These are phyloP conservation scores for Stachybotrys elegans DNA, from an alignment of 2,329 filamentous ascomycete genomes.

Conservation along the genomic window DNA sequence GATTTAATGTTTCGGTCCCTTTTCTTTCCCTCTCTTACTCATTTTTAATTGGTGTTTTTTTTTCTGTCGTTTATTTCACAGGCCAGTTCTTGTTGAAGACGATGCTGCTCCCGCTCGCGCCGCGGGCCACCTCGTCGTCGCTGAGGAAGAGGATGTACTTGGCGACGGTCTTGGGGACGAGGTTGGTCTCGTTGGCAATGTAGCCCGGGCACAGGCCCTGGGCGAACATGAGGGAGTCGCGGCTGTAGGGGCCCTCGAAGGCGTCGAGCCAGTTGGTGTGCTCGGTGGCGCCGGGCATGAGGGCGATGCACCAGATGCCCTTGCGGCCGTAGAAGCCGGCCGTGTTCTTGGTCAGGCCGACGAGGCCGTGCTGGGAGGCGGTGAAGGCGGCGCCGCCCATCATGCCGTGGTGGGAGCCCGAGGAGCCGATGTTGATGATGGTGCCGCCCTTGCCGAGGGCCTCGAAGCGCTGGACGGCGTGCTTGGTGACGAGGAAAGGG, in stretches of 20 bases:
- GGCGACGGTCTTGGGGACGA: constrained; percentile 31
- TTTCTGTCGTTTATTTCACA: constrained; percentile 14
- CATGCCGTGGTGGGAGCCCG: constrained; percentile 36
- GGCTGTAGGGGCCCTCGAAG: constrained; percentile 26
- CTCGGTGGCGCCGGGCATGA: constrained; percentile 48
- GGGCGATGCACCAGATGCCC: constrained; percentile 46
- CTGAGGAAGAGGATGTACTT: constrained; percentile 31
- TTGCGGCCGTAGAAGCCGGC: constrained; percentile 49
- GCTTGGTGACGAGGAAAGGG: constrained; percentile 45
- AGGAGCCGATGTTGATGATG: constrained; percentile 49
- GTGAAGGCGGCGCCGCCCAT: constrained; percentile 43
- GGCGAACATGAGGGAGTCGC: constrained; percentile 26
- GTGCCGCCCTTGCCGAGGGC: constrained; percentile 27
- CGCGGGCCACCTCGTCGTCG: constrained; percentile 21
- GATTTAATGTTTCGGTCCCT: constrained; percentile 4
- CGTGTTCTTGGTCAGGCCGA: constrained; percentile 53
- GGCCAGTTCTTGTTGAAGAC: constrained; percentile 32
- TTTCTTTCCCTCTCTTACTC: background rate
- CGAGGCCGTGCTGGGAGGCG: constrained; percentile 46
- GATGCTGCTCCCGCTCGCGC: constrained; percentile 28
- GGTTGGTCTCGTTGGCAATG: constrained; percentile 17
- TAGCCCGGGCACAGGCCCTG: constrained; percentile 20
- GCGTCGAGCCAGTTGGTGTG: constrained; percentile 47
- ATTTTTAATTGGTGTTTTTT: constrained; percentile 4
- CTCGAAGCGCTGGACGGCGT: constrained; percentile 34